Percentiles rank a stretch among this genome's conserved stretches.
These are phyloP conservation scores for Ricinus communis DNA, from an alignment of 345 rosid species.

Conservation along the genomic window DNA sequence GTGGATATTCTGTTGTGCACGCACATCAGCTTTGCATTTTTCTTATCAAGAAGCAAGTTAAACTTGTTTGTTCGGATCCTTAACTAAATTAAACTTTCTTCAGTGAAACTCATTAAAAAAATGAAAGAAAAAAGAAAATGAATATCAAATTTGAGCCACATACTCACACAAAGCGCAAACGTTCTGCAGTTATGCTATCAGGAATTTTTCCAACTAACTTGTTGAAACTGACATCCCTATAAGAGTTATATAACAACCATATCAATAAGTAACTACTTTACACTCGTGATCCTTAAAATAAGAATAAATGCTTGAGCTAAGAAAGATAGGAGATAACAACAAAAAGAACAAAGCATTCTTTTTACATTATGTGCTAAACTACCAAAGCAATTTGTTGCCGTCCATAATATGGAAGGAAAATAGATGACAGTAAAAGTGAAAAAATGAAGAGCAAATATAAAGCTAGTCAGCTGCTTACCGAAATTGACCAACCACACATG, in stretches of 20 bases:
- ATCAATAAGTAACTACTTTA: background rate
- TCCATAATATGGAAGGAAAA: background rate
- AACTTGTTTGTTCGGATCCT: background rate
- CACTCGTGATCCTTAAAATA: background rate
- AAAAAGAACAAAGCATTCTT: background rate
- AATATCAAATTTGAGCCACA: slow-evolving; percentile 3
- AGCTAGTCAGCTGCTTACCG: no score
- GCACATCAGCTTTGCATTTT: background rate
- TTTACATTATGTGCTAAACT: background rate
- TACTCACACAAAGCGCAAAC: slow-evolving; percentile 41
- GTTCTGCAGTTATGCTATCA: slow-evolving; percentile 18
- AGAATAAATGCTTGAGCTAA: background rate
- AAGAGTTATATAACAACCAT: background rate
- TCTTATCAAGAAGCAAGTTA: slow-evolving; percentile 2
- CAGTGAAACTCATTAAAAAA: background rate
- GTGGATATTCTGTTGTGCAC: background rate
- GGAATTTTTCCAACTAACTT: slow-evolving; percentile 45
- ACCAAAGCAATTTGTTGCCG: background rate
- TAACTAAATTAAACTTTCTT: background rate
- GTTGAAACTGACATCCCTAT: slow-evolving; percentile 61
- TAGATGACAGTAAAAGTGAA: no score
- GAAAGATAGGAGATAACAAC: background rate
- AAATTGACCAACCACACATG: no score
- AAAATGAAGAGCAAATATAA: no score
- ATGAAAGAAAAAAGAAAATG: background rate